Evolutionary conservation across 2,329 filamentous ascomycete genomes (phyloP).

Genomic region (Trichoderma koningiopsis): DNA sequence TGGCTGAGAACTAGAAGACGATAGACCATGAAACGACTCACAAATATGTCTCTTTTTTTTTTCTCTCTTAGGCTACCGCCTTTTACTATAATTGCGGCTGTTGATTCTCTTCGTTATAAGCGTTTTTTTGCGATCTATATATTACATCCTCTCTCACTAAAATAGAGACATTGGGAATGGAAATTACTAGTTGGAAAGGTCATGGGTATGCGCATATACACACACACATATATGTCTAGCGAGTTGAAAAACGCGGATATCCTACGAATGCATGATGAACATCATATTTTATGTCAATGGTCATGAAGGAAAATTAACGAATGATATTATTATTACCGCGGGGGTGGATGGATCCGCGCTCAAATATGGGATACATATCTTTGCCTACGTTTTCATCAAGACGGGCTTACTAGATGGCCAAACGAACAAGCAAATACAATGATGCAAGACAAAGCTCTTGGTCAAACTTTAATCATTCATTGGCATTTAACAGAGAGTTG

Average conservation of each 20-base stretch:
- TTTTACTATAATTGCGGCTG: not conserved
- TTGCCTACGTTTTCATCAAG: not conserved
- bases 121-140: not conserved
- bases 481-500: not conserved
- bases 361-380: not conserved
- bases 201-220: not conserved
- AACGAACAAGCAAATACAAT: not conserved
- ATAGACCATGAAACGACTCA: slow-evolving; percentile 22
- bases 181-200: not conserved
- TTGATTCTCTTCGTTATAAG: not conserved
- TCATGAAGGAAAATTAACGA: not conserved
- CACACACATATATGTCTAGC: not conserved
- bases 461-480: not conserved
- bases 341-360: not conserved
- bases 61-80: not conserved
- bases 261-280: not conserved
- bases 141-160: not conserved
- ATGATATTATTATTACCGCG: not conserved
- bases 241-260: not conserved
- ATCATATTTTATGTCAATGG: not conserved
- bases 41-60: not conserved
- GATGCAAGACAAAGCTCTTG: not conserved
- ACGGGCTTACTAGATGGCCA: not conserved
- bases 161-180: not conserved
- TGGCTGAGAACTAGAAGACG: slow-evolving; percentile 34